These are phyloP conservation scores for Fusarium newnesense DNA, from an alignment of 2,329 filamentous ascomycete genomes.

Conservation along the genomic window DNA sequence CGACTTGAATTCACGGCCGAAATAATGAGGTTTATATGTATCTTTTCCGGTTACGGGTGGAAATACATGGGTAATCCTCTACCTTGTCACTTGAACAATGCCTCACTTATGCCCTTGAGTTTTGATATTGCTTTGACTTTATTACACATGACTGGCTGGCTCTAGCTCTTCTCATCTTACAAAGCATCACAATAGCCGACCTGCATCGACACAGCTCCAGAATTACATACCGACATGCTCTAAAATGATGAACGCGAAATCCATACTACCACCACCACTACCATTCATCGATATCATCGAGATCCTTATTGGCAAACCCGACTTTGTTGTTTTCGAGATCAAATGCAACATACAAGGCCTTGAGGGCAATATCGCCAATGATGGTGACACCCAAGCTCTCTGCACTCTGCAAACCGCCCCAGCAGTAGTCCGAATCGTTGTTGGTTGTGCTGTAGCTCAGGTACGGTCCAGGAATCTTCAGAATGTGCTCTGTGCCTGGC, in stretches of 20 bases:
- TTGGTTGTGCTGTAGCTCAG: slow-evolving; percentile 65
- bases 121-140: neutral
- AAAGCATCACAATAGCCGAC: slow-evolving; percentile 15
- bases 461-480: slow-evolving; percentile 64
- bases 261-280: slow-evolving; percentile 2
- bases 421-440: slow-evolving; percentile 68
- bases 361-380: slow-evolving; percentile 82
- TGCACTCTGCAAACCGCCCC: slow-evolving; percentile 77
- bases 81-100: slow-evolving; percentile 3
- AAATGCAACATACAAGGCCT: slow-evolving; percentile 80
- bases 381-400: slow-evolving; percentile 65
- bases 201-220: neutral
- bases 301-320: slow-evolving; percentile 58
- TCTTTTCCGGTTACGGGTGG: slow-evolving; percentile 26
- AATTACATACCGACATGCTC: slow-evolving; percentile 10
- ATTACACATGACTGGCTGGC: slow-evolving; percentile 13
- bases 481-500: slow-evolving; percentile 58
- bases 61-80: slow-evolving; percentile 28
- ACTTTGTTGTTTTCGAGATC: slow-evolving; percentile 58
- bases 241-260: neutral
- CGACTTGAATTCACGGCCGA: slow-evolving; percentile 17
- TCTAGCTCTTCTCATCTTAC: slow-evolving; percentile 10
- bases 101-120: neutral
- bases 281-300: slow-evolving; percentile 40
- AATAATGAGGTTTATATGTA: slow-evolving; percentile 33